Evolutionary conservation across 2,329 filamentous ascomycete genomes (phyloP), one percentile per base, ranked within the genome.

Genomic region (Aphanocladium album): DNA sequence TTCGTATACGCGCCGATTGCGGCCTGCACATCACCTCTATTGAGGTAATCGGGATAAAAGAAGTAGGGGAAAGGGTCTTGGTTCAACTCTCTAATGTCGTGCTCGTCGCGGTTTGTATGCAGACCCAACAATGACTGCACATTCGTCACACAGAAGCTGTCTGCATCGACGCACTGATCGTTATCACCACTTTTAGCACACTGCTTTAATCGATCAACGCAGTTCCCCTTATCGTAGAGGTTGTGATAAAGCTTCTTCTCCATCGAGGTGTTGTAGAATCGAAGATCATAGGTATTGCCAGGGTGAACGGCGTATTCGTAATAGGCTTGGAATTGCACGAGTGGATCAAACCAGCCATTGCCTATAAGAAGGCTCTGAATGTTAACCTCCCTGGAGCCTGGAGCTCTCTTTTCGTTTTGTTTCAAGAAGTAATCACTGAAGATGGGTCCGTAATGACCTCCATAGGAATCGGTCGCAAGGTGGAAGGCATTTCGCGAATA

Each of bases 391-490:
- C 82, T 79, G 62, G 78, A 80, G 8, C 68, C 67, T 23, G 53
- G 53, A 33, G 80, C 77, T 35, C 58, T 60, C 55, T 73, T 74
- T 16, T 73, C 67, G 63, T 89, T 89, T 71, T 89, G 84, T 51
- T 81, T 70, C 65, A 86, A 78, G 72, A 77, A 80, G 41, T 76
- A 68, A 2, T 73, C 72, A 8, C 82, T 82, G 66, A 88, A 86
- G 1, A 79, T 77, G 2, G 85, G 85, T 0, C 83, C 87, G 66
- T 88, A 89, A 62, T 84, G 82, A 12, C 87, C 87, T 33, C 85
- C 81, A 71, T 88, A 86, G 70, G 82, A 85, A 69, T 89, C 85
- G 1, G 84, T 79, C 62, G 86, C 87, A 1, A 89, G 72, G 66
- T 85, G 83, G 45, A 89, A 77, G 5, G 82, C 82, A 35, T 77